Conservation (phyloP, 2,329 filamentous ascomycete genomes). For the Trichophyton schoenleinii region DNA sequence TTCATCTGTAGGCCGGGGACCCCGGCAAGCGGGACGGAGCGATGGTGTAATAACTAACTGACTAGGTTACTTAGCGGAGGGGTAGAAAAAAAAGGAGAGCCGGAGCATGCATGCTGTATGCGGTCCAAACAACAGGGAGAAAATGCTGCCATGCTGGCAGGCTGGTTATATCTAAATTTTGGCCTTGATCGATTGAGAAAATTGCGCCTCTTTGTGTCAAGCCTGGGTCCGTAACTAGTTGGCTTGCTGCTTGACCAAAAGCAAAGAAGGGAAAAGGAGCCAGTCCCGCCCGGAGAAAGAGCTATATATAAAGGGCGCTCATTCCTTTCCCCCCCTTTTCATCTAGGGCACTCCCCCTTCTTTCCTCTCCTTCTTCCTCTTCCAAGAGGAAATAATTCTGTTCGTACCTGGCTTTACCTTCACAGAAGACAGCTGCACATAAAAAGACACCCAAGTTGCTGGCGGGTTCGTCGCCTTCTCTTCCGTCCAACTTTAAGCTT, state of each 20-base stretch:
- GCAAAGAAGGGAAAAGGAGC: neutral
- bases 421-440: too few species aligned
- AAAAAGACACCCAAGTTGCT: too few species aligned
- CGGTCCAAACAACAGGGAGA: neutral
- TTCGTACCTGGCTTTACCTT: too few species aligned
- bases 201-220: too few species aligned
- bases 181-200: too few species aligned
- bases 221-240: too few species aligned
- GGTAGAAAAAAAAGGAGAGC: neutral
- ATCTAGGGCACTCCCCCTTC: neutral
- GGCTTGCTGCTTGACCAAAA: too few species aligned
- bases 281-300: neutral
- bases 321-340: neutral
- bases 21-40: neutral
- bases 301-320: too few species aligned
- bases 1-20: neutral
- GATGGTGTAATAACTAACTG: neutral
- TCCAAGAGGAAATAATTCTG: too few species aligned
- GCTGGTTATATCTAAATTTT: too few species aligned
- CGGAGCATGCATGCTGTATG: neutral
- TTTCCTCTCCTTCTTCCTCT: neutral
- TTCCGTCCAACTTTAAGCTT: too few species aligned
- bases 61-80: neutral
- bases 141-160: neutral
- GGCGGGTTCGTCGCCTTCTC: too few species aligned